phyloP scores from a whole-genome alignment of 176 grass and related monocot species.

The Musa troglodytarum region DNA sequence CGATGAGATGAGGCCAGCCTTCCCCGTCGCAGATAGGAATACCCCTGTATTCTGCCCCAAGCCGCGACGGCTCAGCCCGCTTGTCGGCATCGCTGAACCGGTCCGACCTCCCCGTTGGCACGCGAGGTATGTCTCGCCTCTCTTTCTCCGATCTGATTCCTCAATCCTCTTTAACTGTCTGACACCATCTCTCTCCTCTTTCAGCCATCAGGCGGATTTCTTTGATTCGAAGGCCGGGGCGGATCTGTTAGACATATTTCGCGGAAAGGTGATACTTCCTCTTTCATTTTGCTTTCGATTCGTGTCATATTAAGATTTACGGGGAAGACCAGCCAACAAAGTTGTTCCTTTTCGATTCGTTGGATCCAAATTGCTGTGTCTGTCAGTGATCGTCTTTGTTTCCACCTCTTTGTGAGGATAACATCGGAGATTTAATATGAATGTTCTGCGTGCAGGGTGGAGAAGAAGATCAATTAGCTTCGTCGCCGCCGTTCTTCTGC shows the following conservation, averaged over 20 bases:
- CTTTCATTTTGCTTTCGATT: background rate
- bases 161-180: background rate
- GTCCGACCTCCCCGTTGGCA: slow-evolving; percentile 50
- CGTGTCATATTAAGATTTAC: background rate
- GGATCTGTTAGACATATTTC: slow-evolving; percentile 61
- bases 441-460: slow-evolving; percentile 33
- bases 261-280: slow-evolving; percentile 38
- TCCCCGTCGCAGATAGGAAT: slow-evolving; percentile 22
- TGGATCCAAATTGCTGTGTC: background rate
- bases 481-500: slow-evolving; percentile 72
- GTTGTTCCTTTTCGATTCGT: background rate
- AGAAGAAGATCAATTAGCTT: slow-evolving; percentile 33
- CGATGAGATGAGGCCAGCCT: slow-evolving; percentile 32
- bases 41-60: slow-evolving; percentile 87
- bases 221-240: slow-evolving; percentile 34
- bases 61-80: slow-evolving; percentile 43
- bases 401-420: background rate
- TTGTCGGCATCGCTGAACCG: slow-evolving; percentile 16
- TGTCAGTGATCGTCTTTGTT: background rate
- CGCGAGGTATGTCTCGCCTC: slow-evolving; percentile 24
- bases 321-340: too few species aligned
- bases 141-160: background rate
- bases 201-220: slow-evolving; percentile 32
- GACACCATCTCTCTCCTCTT: background rate
- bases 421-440: background rate